Evolutionary conservation across 2,329 filamentous ascomycete genomes (phyloP), one percentile per base, ranked within the genome.

Genomic region (Tothia fuscella): DNA sequence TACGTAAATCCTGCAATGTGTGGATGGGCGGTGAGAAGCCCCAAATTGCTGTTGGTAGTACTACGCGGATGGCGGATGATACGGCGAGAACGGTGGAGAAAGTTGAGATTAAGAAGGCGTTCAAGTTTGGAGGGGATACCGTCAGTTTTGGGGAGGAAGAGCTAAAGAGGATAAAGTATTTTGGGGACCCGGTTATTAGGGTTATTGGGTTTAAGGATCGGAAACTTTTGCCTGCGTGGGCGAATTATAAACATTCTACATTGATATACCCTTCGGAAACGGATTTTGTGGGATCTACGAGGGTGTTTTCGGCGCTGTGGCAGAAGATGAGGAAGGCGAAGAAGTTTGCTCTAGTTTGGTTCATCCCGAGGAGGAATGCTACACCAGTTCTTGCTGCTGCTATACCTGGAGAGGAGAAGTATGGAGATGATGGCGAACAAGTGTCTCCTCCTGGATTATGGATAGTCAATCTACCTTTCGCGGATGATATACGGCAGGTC

Each of bases 211-310:
- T 98, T 71, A 98, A 96, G 57, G 77, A 85, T 5, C 68, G 83
- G 21, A 75, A 74, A 1, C 66, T 75, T 52, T 67, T 95, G 2
- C 82, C 83, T 0, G 68, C 81, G 14, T 95, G 89, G 87, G 84
- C 86, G 2, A 87, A 84, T 25, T 70, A 84, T 37, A 85, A 83
- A 55, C 87, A 88, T 51, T 84, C 88, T 0, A 85, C 78, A 0
- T 98, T 95, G 59, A 84, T 98, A 45, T 96, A 93, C 54, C 91
- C 91, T 0, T 91, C 82, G 14, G 91, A 98, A 61, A 80, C 87
- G 48, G 82, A 85, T 47, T 93, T 79, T 52, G 73, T 95, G 20
- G 91, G 91, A 16, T 96, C 88, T 1, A 93, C 87, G 0, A 79
- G 91, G 6, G 87, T 94, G 2, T 98, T 96, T 57, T 80, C 88